Base-by-base conservation (phyloP, 2,329 filamentous ascomycete species). In the Hymenoscyphus fraxineus region DNA sequence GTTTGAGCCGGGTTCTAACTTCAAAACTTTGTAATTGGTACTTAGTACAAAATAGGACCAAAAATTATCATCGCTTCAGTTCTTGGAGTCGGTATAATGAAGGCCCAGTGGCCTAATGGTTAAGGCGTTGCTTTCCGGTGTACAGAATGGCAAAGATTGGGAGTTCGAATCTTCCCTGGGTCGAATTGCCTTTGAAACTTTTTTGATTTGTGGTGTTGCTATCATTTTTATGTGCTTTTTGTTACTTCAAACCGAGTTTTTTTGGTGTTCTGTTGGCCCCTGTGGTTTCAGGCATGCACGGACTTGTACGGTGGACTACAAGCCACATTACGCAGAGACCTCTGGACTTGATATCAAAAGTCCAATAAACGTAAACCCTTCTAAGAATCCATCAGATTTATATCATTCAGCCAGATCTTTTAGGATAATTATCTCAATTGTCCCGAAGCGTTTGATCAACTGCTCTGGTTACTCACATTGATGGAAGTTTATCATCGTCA, bases 101-200 rank as follows among this genome's bases (percentile, higher is more conserved):
- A 13, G 61, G 61, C 61, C 61, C 47, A 27, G 55, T 62, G 61
- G 61, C 61, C 61, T 63, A 63, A 61, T 64, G 62, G 62, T 64
- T 27, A 64, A 64, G 62, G 62, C 62, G 59, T 58, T 40, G 32
- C 62, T 64, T 64, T 64, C 62, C 62, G 62, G 62, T 63, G 5
- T 31, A 38, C 6, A 38, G 60, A 59, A 16, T 64, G 62, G 62
- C 32, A 39, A 56, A 65, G 61, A 66, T 60, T 58, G 64, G 60
- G 66, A 39, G 66, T 67, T 67, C 66, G 66, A 67, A 62, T 67
- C 66, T 40, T 62, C 62, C 64, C 64, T 57, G 54, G 64, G 39
- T 67, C 64, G 58, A 5, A 2, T 2, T 35, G 9, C 5, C 2
- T 35, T 35, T 4, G 4, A 27, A 27, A 1, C 9, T 35, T 35